Evolutionary conservation across 768 basidiomycete genomes (phyloP).

Genomic region (Termitomyces sp.): DNA sequence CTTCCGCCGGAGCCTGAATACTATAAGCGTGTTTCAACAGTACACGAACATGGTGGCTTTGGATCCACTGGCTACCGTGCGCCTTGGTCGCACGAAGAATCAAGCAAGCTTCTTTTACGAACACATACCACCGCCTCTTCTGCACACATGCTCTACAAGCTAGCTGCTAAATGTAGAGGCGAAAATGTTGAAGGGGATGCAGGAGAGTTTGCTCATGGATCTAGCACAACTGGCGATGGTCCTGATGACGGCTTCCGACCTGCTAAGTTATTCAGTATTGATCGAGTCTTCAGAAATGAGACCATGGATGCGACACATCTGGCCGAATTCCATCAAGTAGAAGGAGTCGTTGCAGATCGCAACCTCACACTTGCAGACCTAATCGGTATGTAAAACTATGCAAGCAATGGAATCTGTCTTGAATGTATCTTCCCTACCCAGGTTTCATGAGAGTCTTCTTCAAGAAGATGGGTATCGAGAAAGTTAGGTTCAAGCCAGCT

Average conservation of each 20-base stretch:
- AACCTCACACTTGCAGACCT: slow-evolving; percentile 90
- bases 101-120: slow-evolving; percentile 84
- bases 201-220: slow-evolving; percentile 33
- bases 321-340: slow-evolving; percentile 99
- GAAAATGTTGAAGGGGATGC: slow-evolving; percentile 40
- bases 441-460: slow-evolving; percentile 99
- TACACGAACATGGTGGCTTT: slow-evolving; percentile 84
- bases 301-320: slow-evolving; percentile 97
- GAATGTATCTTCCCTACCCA: slow-evolving; percentile 27
- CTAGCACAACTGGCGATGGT: slow-evolving; percentile 25
- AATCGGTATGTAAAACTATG: slow-evolving; percentile 56
- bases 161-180: slow-evolving; percentile 79
- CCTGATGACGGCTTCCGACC: slow-evolving; percentile 77
- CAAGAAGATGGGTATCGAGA: slow-evolving; percentile 92
- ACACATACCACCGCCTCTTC: slow-evolving; percentile 98
- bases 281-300: slow-evolving; percentile 98
- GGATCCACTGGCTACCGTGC: slow-evolving; percentile 96
- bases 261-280: slow-evolving; percentile 94
- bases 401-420: neutral
- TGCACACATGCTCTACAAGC: slow-evolving; percentile 88
- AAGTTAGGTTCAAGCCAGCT: slow-evolving; percentile 95
- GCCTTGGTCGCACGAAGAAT: slow-evolving; percentile 92
- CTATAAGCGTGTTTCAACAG: slow-evolving; percentile 75
- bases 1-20: slow-evolving; percentile 75
- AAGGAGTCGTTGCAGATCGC: slow-evolving; percentile 96